Conservation (phyloP, 192 early-diverging fungal genomes). For the Ambispora gerdemannii region DNA sequence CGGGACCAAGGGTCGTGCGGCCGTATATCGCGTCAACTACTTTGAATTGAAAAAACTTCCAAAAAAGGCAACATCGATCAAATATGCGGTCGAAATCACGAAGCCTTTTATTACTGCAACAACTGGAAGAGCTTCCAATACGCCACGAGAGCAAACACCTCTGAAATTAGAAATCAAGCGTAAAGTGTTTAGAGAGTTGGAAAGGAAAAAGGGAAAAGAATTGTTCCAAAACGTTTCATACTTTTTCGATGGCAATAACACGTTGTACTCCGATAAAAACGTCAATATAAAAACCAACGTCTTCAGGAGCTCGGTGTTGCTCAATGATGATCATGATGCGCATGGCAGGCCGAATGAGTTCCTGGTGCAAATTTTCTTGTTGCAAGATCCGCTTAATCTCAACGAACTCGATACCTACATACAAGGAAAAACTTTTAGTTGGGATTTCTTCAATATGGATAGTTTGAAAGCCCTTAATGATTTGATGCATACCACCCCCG, state of each 20-base stretch:
- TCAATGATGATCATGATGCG: slow-evolving; percentile 22
- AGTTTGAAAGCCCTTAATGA: slow-evolving; percentile 37
- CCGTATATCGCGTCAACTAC: slow-evolving; percentile 9
- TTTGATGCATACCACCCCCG: slow-evolving; percentile 36
- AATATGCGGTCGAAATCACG: neutral
- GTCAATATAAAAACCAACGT: slow-evolving; percentile 3
- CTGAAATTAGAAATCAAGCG: neutral
- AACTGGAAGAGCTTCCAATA: neutral
- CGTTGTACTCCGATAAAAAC: neutral
- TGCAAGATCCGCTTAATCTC: neutral
- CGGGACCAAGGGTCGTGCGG: neutral
- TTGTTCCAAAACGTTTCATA: slow-evolving; percentile 9
- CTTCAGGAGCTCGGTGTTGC: slow-evolving; percentile 5
- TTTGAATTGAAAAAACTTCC: slow-evolving; percentile 23
- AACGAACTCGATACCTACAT: slow-evolving; percentile 8
- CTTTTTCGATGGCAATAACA: slow-evolving; percentile 12
- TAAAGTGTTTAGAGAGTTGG: slow-evolving; percentile 17
- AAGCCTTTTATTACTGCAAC: neutral
- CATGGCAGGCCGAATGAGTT: slow-evolving; percentile 9
- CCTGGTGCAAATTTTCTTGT: slow-evolving; percentile 5
- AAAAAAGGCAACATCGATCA: neutral
- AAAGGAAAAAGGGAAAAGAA: slow-evolving; percentile 17
- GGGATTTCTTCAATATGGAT: slow-evolving; percentile 25
- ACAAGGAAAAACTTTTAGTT: slow-evolving; percentile 7
- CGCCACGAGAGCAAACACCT: neutral